Evolutionary conservation across 129 eudicot species (phyloP).

Genomic region (Flaveria bidentis): DNA sequence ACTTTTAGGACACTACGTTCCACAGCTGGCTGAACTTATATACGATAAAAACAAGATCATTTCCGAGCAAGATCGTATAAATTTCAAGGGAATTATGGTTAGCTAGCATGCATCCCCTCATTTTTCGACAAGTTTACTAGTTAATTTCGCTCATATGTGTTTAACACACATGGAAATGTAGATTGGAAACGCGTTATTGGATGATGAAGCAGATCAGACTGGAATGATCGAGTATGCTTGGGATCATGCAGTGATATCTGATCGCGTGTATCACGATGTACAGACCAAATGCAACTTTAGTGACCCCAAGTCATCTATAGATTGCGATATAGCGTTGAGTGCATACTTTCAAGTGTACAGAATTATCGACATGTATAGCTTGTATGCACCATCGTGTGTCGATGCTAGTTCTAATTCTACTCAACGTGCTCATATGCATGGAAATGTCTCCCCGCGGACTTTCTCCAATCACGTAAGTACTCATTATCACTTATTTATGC

Average conservation of each 20-base stretch:
- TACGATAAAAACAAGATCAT: conserved; percentile 60
- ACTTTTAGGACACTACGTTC: conserved; percentile 78
- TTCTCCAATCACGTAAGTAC: no score
- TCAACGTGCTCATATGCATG: conserved; percentile 28
- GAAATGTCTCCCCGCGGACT: no score
- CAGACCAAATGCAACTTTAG: conserved; percentile 61
- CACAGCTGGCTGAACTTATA: conserved; percentile 67
- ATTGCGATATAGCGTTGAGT: conserved; percentile 42
- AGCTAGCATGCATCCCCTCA: neutral
- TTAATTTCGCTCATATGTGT: neutral
- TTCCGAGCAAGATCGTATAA: conserved; percentile 48
- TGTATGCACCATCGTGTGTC: conserved; percentile 65
- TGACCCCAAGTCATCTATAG: neutral
- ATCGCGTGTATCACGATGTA: conserved; percentile 44
- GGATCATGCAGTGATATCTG: conserved; percentile 91
- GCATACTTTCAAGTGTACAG: conserved; percentile 57
- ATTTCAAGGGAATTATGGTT: conserved; percentile 81
- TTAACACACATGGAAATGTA: conserved; percentile 30
- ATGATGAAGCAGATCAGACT: conserved; percentile 75
- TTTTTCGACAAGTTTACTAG: no score
- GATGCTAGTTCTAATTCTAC: conserved; percentile 30
- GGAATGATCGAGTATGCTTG: conserved; percentile 87
- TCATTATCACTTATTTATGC: no score
- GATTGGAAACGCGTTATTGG: conserved; percentile 84
- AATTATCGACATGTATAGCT: conserved; percentile 82